A percentile compares a stretch with the other conserved stretches of the same genome.
Evolutionary conservation across 331 rosid species (phyloP).

Genomic region (Acacia pycnantha): DNA sequence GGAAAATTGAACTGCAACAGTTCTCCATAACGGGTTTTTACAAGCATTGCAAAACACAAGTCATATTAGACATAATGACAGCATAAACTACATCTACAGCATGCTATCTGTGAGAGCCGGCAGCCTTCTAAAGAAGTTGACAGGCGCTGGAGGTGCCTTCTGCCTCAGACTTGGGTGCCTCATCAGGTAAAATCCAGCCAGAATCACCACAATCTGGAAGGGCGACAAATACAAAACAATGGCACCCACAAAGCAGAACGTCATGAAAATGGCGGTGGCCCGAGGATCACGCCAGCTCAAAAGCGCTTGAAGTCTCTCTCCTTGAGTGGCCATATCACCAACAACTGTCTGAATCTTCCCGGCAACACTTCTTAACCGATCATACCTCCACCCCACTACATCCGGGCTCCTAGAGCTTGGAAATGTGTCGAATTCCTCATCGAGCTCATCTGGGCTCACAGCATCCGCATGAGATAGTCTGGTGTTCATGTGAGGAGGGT

Average conservation of each 20-base stretch:
- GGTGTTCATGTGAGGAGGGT: conserved; percentile 48
- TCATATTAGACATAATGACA: background rate
- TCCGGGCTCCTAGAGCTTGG: conserved; percentile 36
- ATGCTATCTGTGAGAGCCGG: conserved; percentile 45
- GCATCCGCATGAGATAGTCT: conserved; percentile 31
- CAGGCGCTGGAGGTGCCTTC: conserved; percentile 38
- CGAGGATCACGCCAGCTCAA: conserved; percentile 51
- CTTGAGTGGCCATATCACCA: conserved; percentile 51
- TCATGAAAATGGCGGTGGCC: conserved; percentile 41
- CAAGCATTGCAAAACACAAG: background rate
- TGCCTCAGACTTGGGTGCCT: conserved; percentile 46
- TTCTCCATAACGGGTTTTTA: background rate
- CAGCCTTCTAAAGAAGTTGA: conserved; percentile 49
- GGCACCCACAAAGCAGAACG: conserved; percentile 35
- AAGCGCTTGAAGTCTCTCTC: conserved; percentile 42
- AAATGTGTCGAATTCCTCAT: conserved; percentile 41
- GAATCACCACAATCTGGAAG: conserved; percentile 20
- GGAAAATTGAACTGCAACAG: background rate
- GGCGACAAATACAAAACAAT: conserved; percentile 35
- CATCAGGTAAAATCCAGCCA: conserved; percentile 40
- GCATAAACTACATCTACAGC: conserved; percentile 26
- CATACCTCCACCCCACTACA: conserved; percentile 42
- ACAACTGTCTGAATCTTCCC: conserved; percentile 45
- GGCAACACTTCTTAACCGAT: conserved; percentile 39
- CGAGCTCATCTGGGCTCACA: conserved; percentile 38